Percentiles rank a stretch among this genome's conserved stretches.
Conservation (phyloP, 208 protist genomes). For the Tritrichomonas musculus region DNA sequence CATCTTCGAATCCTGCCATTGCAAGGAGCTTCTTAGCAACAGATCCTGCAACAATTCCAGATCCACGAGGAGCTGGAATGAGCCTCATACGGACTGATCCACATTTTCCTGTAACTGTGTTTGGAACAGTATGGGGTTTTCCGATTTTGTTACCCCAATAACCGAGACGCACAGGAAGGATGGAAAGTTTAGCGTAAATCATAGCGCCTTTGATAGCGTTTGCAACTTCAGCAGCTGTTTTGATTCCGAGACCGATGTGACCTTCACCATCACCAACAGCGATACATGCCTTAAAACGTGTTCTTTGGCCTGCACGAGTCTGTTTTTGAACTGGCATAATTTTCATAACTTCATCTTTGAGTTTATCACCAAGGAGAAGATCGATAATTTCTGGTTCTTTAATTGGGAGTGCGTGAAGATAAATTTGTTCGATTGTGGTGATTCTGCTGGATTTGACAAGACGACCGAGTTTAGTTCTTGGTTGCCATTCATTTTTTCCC, state of each 20-base stretch:
- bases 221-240: constrained; percentile 96
- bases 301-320: constrained; percentile 97
- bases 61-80: constrained; percentile 96
- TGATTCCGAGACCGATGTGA: constrained; percentile 95
- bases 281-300: constrained; percentile 97
- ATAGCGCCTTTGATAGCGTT: constrained; percentile 94
- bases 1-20: constrained; percentile 93
- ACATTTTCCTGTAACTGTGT: constrained; percentile 96
- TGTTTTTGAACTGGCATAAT: constrained; percentile 99
- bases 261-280: constrained; percentile 93
- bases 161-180: constrained; percentile 93
- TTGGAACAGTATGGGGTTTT: constrained; percentile 94
- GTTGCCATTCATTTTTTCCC: constrained; percentile 79
- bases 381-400: constrained; percentile 99
- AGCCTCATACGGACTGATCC: constrained; percentile 92
- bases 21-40: constrained; percentile 93
- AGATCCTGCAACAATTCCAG: constrained; percentile 92
- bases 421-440: constrained; percentile 93
- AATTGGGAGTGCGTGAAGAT: constrained; percentile 96
- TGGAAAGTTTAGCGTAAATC: constrained; percentile 89
- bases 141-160: constrained; percentile 99
- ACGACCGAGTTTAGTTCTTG: constrained; percentile 96
- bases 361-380: constrained; percentile 73
- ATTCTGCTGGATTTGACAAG: constrained; percentile 83
- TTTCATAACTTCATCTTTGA: constrained; percentile 93